These are phyloP conservation scores for Talaromyces nanjingensis DNA, from an alignment of 495 filamentous ascomycete genomes.

Conservation along the genomic window DNA sequence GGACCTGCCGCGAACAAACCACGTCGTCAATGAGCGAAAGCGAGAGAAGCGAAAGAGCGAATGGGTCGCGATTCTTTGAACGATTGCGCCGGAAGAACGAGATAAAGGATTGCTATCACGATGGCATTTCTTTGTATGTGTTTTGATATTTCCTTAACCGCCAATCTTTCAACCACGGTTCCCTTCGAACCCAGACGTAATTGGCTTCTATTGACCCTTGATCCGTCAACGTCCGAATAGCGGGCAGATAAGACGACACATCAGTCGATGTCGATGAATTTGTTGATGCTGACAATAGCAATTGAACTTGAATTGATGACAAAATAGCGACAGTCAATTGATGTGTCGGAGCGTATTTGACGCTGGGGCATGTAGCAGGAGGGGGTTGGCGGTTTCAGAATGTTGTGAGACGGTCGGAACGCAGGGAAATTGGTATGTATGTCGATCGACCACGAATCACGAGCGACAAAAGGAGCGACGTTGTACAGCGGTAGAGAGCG, in stretches of 20 bases:
- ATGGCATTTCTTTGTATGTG: not conserved
- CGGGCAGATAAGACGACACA: not conserved
- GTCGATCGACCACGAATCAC: not conserved
- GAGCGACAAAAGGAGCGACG: not conserved
- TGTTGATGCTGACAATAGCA: not conserved
- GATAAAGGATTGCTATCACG: not conserved
- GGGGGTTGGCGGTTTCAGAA: constrained; percentile 10
- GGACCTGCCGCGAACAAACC: constrained; percentile 10
- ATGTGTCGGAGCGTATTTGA: not conserved
- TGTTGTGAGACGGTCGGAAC: constrained; percentile 3
- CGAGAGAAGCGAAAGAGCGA: not conserved
- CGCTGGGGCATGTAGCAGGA: not conserved
- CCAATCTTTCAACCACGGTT: not conserved
- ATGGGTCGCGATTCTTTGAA: not conserved
- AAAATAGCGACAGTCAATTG: not conserved
- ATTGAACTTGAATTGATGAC: not conserved
- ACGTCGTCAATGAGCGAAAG: not conserved
- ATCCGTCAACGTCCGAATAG: not conserved
- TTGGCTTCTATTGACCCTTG: not conserved
- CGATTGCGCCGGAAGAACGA: not conserved
- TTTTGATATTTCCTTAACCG: not conserved
- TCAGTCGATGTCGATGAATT: not conserved
- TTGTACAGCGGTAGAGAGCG: not conserved
- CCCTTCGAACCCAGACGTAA: not conserved
- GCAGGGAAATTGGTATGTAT: not conserved